A percentile compares a stretch with the other conserved stretches of the same genome.
Conservation (phyloP, 257 asterid genomes). For the Fraxinus anomala region DNA sequence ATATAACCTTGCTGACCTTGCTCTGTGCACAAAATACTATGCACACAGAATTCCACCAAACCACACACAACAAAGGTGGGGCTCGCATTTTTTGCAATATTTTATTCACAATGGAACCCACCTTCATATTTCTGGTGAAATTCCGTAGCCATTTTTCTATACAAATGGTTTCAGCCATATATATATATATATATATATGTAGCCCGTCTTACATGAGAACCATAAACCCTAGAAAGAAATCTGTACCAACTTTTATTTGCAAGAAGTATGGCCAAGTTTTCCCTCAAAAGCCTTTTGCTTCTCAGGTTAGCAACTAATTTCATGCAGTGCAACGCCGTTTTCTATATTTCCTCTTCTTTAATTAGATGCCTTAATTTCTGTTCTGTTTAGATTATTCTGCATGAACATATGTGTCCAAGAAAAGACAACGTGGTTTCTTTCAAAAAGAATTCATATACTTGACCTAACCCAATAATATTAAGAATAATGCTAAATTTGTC, state of each 20-base stretch:
- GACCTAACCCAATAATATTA: too few relatives aligned
- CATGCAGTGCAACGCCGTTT: not conserved
- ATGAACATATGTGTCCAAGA: not conserved
- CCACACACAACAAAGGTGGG: too few relatives aligned
- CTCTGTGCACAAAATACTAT: too few relatives aligned
- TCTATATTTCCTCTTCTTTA: not conserved
- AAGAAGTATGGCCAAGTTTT: constrained; percentile 24
- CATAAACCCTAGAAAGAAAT: not conserved
- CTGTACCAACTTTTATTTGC: not conserved
- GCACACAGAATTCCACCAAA: too few relatives aligned
- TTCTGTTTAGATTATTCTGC: not conserved
- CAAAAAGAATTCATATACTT: too few relatives aligned
- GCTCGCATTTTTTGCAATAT: too few relatives aligned
- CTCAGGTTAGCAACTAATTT: constrained; percentile 24
- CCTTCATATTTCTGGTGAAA: too few relatives aligned
- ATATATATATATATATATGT: constrained; percentile 4
- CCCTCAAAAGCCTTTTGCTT: constrained; percentile 26
- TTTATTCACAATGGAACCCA: too few relatives aligned
- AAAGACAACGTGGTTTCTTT: not conserved
- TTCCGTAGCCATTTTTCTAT: too few relatives aligned
- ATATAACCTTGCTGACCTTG: too few relatives aligned
- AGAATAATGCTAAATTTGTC: too few relatives aligned
- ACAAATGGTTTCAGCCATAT: too few relatives aligned
- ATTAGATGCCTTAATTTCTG: not conserved
- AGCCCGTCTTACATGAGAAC: not conserved